Percentiles rank a stretch among this genome's conserved stretches.
Conservation (phyloP, 148 eudicot genomes). For the Rhododendron vialii region DNA sequence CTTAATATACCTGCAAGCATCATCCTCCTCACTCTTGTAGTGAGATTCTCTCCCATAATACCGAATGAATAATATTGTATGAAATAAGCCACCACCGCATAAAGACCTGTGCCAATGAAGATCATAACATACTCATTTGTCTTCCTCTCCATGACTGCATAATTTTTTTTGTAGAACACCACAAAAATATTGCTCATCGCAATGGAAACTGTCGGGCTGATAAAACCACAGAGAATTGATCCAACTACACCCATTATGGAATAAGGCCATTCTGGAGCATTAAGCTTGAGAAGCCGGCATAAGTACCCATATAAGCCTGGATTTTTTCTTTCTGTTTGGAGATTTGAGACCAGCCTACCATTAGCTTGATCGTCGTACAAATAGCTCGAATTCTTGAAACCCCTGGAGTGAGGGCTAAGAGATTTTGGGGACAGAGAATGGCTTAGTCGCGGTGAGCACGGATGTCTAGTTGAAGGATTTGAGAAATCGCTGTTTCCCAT, state of each 20-base stretch:
- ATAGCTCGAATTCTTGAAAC: constrained; percentile 83
- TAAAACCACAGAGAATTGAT: constrained; percentile 87
- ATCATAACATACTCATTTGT: constrained; percentile 92
- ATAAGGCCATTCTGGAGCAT: constrained; percentile 99
- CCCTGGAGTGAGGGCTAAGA: constrained; percentile 84
- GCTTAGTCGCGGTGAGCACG: constrained; percentile 68
- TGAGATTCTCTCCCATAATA: constrained; percentile 96
- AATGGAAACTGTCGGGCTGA: constrained; percentile 87
- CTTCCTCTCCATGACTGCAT: constrained; percentile 84
- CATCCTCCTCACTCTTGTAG: constrained; percentile 95
- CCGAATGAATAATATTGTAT: constrained; percentile 97
- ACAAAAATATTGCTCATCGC: constrained; percentile 99
- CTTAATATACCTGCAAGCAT: constrained; percentile 80
- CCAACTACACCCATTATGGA: constrained; percentile 95
- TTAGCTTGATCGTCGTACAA: constrained; percentile 82
- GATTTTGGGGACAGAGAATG: constrained; percentile 83
- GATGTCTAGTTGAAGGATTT: constrained; percentile 78
- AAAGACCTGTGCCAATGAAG: constrained; percentile 89
- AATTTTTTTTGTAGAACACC: constrained; percentile 74
- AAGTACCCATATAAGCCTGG: constrained; percentile 71
- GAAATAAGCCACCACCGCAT: constrained; percentile 86
- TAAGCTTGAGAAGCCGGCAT: constrained; percentile 70
- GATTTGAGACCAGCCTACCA: constrained; percentile 86
- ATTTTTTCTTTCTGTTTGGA: constrained; percentile 74
- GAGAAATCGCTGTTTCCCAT: constrained; percentile 80